Evolutionary conservation across 768 basidiomycete species (phyloP), one percentile per base, ranked within the genome.

Genomic region (Agaricus sinodeliciosus): DNA sequence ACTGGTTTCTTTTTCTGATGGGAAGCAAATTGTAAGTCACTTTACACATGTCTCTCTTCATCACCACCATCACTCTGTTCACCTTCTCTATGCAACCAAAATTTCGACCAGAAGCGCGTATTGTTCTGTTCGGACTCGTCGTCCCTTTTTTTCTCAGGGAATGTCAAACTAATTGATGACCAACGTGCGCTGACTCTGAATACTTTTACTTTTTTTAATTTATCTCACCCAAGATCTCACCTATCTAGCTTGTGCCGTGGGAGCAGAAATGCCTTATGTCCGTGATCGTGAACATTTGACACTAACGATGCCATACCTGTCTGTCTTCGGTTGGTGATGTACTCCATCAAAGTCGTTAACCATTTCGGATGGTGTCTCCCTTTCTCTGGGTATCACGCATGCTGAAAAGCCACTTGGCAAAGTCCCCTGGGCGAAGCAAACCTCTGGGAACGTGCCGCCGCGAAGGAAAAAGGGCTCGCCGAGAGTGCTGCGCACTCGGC

Each of bases 281-380:
- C 43, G 44, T 53, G 44, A 34, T 53, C 44, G 36, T 40, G 37
- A 31, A 25, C 51, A 39, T 31, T 22, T 12, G 36, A 46, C 39
- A 46, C 9, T 53, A 35, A 46, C 51, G 40, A 41, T 43, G 31
- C 36, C 27, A 40, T 31, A 16, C 43, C 28, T 26, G 42, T 53
- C 28, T 26, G 42, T 53, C 36, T 46, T 53, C n/a, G 12, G 39
- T 45, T 16, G 51, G 37, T 53, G 37, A 39, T 53, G 51, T 28
- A 12, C 19, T 11, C 16, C 43, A 27, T 34, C 31, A 45, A 22
- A 9, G 16, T 34, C 37, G 26, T 28, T 9, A 43, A 22, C 36
- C 15, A 4, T 39, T 40, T 46, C 27, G 44, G 51, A 39, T 44
- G 13, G 4, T 34, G 43, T 39, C 36, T 12, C n/a, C 12, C 22